Evolutionary conservation across 2,329 filamentous ascomycete species (phyloP), one percentile per base, ranked within the genome.

Genomic region (Colletotrichum somersetense): DNA sequence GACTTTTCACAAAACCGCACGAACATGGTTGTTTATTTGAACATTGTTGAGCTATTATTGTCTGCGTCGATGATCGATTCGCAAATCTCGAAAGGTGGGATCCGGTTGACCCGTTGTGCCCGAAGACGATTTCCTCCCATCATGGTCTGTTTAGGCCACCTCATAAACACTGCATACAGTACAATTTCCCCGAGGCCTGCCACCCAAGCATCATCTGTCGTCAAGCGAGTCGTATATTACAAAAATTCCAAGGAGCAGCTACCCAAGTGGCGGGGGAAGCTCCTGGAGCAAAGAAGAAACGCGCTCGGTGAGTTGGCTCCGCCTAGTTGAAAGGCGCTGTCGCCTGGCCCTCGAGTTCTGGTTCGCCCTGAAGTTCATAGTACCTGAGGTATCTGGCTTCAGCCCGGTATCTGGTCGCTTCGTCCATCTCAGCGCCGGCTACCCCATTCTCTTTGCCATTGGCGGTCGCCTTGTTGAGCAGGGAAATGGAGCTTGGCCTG

Each of bases 341-440:
- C 5, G 87, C 88, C 73, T 85, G 84, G 0, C 84, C 84, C 55
- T 83, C 83, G 14, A 83, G 75, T 59, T 85, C 83, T 2, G 84
- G 81, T 58, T 88, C 87, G 48, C 75, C 77, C 63, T 88, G 85
- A 40, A 86, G 83, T 75, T 90, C 84, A 75, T 88, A 90, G 76
- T 86, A 90, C 72, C 80, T 85, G 67, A 83, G 80, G 77, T 86
- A 87, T 62, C 81, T 79, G 65, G 84, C 80, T 76, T 90, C 88
- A 5, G 88, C 88, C 78, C 86, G 88, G 35, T 79, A 79, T 72
- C 82, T 82, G 48, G 84, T 86, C 0, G 81, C 81, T 30, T 88
- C 87, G 73, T 90, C 89, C 61, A 90, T 78, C 63, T 87, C 86
- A 2, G 80, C 79, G 12, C 77, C 75, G 0, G 79, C 74, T 23